These are phyloP conservation scores for Piloderma croceum DNA, from an alignment of 768 basidiomycete genomes.

Conservation along the genomic window DNA sequence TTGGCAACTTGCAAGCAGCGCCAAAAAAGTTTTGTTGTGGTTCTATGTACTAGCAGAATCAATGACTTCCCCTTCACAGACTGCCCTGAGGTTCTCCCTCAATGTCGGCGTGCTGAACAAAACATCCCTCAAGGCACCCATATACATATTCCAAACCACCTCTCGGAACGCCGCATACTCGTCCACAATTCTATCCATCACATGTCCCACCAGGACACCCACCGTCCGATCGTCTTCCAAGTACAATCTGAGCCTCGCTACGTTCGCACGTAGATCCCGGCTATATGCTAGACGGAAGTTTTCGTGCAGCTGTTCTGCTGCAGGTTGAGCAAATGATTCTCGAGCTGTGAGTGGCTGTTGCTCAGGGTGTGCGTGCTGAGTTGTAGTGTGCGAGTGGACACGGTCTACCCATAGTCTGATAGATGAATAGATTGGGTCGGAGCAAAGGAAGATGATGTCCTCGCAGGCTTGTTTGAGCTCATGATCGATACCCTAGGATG, in stretches of 20 bases:
- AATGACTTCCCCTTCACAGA: constrained; percentile 29
- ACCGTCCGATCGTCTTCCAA: constrained; percentile 78
- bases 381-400: constrained; percentile 30
- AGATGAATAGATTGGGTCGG: constrained; percentile 50
- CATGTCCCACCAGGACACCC: constrained; percentile 68
- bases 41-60: no score
- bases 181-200: constrained; percentile 68
- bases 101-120: constrained; percentile 33
- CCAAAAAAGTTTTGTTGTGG: no score
- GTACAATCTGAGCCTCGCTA: constrained; percentile 64
- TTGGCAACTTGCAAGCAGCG: no score
- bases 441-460: constrained; percentile 64
- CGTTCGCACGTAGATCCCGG: constrained; percentile 48
- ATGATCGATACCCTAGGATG: constrained; percentile 74
- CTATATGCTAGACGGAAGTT: constrained; percentile 52
- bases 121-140: constrained; percentile 27
- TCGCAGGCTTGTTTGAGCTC: constrained; percentile 84
- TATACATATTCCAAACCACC: constrained; percentile 46
- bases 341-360: constrained; percentile 29
- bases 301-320: constrained; percentile 44
- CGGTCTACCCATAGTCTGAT: constrained; percentile 60
- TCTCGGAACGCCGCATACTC: constrained; percentile 73
- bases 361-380: constrained; percentile 15
- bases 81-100: constrained; percentile 33
- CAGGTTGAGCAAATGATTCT: constrained; percentile 46